These are phyloP conservation scores for Parachaetomium inaequale DNA, from an alignment of 495 filamentous ascomycete genomes.

Conservation along the genomic window DNA sequence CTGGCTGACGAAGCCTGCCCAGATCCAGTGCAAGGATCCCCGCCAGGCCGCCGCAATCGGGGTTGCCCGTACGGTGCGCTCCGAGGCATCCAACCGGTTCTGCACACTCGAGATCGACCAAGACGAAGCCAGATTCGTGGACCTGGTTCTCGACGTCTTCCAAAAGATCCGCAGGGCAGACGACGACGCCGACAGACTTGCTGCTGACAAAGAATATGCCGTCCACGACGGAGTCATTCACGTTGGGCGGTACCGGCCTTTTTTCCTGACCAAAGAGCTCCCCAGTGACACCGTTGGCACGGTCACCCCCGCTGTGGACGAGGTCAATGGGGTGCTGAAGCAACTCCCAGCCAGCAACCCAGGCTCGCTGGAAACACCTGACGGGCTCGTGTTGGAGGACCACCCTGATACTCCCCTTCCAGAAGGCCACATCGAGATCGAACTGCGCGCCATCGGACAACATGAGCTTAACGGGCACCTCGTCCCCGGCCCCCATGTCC, in stretches of 20 bases:
- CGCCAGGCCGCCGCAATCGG: constrained; percentile 26
- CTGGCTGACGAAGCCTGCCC: constrained; percentile 31
- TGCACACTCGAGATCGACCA: constrained; percentile 26
- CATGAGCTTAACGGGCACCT: no score
- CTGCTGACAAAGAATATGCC: constrained; percentile 30
- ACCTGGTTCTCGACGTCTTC: constrained; percentile 3
- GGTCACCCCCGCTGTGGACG: no score
- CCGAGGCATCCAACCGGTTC: constrained; percentile 25
- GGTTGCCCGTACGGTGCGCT: constrained; percentile 21
- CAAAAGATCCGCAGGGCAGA: no score
- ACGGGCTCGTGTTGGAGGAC: no score
- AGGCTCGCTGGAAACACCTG: no score
- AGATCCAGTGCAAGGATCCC: constrained; percentile 32
- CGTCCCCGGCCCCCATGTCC: no score
- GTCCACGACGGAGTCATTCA: constrained; percentile 18
- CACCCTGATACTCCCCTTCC: no score
- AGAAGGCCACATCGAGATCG: no score
- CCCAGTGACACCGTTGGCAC: background rate
- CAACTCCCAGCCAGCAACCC: no score
- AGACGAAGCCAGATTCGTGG: no score
- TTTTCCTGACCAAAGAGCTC: background rate
- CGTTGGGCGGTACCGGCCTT: constrained; percentile 8
- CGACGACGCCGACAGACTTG: constrained; percentile 22
- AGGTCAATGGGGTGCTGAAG: no score
- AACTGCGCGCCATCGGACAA: no score